phyloP scores from a whole-genome alignment of 176 grass and related monocot genomes.

The Avena eriantha region DNA sequence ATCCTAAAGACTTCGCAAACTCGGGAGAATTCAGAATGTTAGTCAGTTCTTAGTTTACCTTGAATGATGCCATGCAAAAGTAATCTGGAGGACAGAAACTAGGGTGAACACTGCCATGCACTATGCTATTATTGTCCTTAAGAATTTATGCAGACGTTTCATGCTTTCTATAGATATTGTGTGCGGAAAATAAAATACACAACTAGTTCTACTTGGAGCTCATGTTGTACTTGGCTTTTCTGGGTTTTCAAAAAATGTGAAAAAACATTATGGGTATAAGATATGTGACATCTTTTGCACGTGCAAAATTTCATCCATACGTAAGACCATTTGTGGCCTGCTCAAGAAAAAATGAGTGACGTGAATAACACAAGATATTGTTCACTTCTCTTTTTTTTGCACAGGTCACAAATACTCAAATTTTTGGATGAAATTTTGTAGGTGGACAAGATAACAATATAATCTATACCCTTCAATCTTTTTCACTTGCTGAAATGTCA shows the following conservation, averaged over 20 bases:
- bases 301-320: not conserved
- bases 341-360: not conserved
- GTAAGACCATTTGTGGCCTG: not conserved
- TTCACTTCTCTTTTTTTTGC: not conserved
- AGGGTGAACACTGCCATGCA: not conserved
- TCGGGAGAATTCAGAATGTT: not conserved
- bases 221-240: not conserved
- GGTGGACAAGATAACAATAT: not conserved
- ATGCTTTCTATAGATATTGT: constrained; percentile 2
- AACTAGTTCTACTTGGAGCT: not conserved
- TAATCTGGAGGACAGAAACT: no score
- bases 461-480: not conserved
- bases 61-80: not conserved
- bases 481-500: not conserved
- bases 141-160: not conserved
- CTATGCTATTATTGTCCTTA: not conserved
- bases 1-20: not conserved
- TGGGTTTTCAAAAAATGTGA: not conserved
- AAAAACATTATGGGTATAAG: not conserved
- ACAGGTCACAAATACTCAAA: not conserved
- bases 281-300: not conserved
- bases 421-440: constrained; percentile 7
- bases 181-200: not conserved
- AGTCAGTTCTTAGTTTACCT: not conserved
- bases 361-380: not conserved